These are phyloP conservation scores for Avicennia marina DNA, from an alignment of 257 asterid genomes.

Conservation along the genomic window DNA sequence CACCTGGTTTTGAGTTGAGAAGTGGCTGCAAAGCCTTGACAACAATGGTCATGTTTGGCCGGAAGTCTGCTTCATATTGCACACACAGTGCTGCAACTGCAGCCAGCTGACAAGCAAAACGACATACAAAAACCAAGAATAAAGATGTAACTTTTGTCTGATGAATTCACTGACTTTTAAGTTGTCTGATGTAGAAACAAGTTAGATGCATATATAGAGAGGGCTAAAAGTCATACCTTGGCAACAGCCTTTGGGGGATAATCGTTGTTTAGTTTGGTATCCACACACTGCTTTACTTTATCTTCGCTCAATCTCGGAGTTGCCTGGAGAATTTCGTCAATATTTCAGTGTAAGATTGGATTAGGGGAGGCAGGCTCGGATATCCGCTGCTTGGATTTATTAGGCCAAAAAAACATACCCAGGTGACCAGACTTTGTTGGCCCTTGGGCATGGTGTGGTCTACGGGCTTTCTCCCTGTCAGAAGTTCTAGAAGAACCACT, in stretches of 20 bases:
- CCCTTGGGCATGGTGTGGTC: slow-evolving; percentile 98
- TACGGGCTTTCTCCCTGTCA: slow-evolving; percentile 85
- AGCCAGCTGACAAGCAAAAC: slow-evolving; percentile 53
- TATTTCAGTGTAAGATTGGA: no score
- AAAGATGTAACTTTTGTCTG: no score
- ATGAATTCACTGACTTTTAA: no score
- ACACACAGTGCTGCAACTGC: slow-evolving; percentile 96
- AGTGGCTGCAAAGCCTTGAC: slow-evolving; percentile 97
- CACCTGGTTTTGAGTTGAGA: slow-evolving; percentile 69
- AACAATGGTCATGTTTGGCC: slow-evolving; percentile 94
- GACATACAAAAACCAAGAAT: neutral
- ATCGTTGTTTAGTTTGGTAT: slow-evolving; percentile 65
- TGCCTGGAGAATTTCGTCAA: no score
- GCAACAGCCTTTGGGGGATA: slow-evolving; percentile 84
- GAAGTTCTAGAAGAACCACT: slow-evolving; percentile 73
- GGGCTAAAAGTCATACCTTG: no score
- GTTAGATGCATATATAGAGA: no score
- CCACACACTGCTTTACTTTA: slow-evolving; percentile 89
- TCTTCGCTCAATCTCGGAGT: slow-evolving; percentile 91
- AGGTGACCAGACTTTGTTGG: slow-evolving; percentile 84
- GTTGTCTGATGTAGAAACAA: no score
- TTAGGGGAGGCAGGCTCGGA: no score
- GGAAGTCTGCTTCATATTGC: slow-evolving; percentile 88
- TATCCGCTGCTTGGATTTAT: no score
- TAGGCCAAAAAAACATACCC: no score